Base-by-base conservation (phyloP, 148 eudicot genomes). In the Agrostemma githago region DNA sequence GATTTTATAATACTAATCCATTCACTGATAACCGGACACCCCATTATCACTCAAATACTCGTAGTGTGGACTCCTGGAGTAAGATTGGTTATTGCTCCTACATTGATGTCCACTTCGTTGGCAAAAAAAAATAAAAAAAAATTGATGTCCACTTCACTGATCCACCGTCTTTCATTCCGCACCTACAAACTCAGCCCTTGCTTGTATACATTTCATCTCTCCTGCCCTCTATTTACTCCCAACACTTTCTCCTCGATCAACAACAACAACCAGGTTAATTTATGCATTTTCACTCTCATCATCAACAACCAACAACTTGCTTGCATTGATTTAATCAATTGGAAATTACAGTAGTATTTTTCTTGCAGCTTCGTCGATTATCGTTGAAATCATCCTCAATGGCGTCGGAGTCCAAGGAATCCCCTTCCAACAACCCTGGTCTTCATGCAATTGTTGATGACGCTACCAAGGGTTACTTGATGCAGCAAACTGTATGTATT, bases 401-500 rank as follows among this genome's bases (percentile, higher is more conserved):
- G 89, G 83, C 88, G 65, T 84, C 88, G 17, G 87, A 72, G 8
- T 19, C 83, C 26, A 89, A 86, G 54, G 98, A 93, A 73, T 82
- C 94, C 7, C 80, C 87, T 3, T 75, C 86, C 7, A 90, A 93
- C 80, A 93, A 93, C 67, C 98, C 92, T 3, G 96, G 98, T 15
- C 94, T 93, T 56, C 83, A 82, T 42, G 54, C 86, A 8, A 78
- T 84, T 4, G 79, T 83, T 6, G 94, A 90, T 85, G 94, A 85
- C 63, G 92, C 89, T 64, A 93, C 98, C 56, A 87, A 89, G 79
- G 84, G 84, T 4, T 93, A 93, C 71, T 58, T 94, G 58, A 85
- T 94, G 89, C 98, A 94, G 62, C 98, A 94, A 84, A 88, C 98
- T 80, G 97, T 94, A 82, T 71, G 97, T 94, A 82, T 71, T 26